Percentiles rank a stretch among this genome's conserved stretches.
phyloP scores from a whole-genome alignment of 768 basidiomycete genomes.

The Suillus brevipes region DNA sequence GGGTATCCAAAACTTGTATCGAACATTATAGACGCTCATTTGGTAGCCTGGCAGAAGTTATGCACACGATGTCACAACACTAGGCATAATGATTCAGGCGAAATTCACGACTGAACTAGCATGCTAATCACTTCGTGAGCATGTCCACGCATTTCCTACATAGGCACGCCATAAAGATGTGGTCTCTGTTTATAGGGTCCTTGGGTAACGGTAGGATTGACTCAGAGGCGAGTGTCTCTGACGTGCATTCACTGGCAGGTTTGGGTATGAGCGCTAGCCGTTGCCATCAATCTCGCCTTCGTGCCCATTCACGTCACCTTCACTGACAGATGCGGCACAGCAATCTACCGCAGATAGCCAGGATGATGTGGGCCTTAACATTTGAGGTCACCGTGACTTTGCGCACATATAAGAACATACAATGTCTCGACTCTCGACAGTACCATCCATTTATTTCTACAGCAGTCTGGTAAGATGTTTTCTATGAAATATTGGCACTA shows the following conservation, averaged over 20 bases:
- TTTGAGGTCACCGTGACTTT: background rate
- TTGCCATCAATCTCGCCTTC: background rate
- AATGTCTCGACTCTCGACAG: background rate
- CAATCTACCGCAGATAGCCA: background rate
- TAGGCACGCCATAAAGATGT: background rate
- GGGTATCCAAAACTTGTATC: background rate
- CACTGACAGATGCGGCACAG: background rate
- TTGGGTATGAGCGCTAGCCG: background rate
- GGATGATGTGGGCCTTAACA: background rate
- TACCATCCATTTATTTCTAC: background rate
- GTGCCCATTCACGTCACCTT: background rate
- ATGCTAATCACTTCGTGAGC: background rate
- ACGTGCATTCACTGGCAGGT: background rate
- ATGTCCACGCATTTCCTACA: background rate
- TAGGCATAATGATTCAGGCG: background rate
- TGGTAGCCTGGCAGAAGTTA: background rate
- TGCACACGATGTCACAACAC: background rate
- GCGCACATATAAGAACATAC: background rate
- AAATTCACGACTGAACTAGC: background rate
- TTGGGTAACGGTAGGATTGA: background rate
- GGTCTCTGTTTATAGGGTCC: background rate
- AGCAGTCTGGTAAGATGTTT: background rate
- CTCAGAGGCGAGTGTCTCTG: background rate
- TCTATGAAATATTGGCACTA: background rate
- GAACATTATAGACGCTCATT: background rate